phyloP scores from a whole-genome alignment of 306 rosid genomes.

The Calophaca sinica region DNA sequence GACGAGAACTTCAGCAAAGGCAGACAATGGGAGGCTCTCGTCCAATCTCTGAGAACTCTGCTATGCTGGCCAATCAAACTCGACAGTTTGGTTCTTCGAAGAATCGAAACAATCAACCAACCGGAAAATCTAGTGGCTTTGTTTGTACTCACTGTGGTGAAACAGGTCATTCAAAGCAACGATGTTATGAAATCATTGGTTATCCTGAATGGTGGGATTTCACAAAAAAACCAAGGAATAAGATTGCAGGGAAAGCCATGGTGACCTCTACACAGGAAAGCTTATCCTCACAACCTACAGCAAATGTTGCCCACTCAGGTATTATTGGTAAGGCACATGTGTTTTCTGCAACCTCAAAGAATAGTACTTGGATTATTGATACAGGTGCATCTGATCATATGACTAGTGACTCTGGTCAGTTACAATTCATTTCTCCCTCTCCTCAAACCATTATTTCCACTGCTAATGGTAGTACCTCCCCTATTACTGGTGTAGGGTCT shows the following conservation, averaged over 20 bases:
- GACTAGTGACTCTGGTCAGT: background rate
- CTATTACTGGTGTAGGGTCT: no score
- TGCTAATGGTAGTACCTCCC: no score
- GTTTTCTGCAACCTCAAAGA: background rate
- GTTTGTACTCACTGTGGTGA: background rate
- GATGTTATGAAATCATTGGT: background rate
- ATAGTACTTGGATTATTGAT: background rate
- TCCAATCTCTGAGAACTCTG: background rate
- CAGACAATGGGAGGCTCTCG: background rate
- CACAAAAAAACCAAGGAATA: background rate
- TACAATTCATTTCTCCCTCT: no score
- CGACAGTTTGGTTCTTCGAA: background rate
- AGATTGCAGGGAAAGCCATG: background rate
- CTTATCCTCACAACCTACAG: background rate
- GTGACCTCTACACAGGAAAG: background rate
- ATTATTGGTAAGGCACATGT: background rate
- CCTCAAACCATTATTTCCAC: no score
- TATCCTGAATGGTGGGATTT: conserved; percentile 2
- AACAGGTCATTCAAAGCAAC: background rate
- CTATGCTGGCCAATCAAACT: background rate
- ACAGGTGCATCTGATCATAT: background rate
- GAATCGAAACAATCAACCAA: background rate
- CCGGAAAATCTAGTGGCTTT: background rate
- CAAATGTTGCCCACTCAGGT: background rate
- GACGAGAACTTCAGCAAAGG: background rate